Percentiles rank a stretch among this genome's conserved stretches.
phyloP scores from a whole-genome alignment of 1,284 basidiomycete species.

The Papiliotrema laurentii region DNA sequence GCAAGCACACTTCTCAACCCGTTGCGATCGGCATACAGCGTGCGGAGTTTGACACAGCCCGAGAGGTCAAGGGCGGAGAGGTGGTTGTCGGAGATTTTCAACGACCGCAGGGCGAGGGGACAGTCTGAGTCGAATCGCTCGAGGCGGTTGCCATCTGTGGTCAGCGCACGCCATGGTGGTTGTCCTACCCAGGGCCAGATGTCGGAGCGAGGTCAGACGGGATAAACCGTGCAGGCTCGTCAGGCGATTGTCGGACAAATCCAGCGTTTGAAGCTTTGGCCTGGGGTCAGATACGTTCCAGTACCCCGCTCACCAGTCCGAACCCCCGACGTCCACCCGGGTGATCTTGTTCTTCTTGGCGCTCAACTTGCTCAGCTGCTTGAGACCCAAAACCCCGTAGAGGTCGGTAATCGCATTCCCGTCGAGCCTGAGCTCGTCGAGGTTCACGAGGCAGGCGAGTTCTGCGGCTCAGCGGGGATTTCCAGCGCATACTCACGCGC shows the following conservation, averaged over 20 bases:
- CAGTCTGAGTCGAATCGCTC: slow-evolving; percentile 18
- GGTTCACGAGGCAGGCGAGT: slow-evolving; percentile 72
- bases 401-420: slow-evolving; percentile 71
- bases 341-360: slow-evolving; percentile 70
- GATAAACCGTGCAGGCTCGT: slow-evolving; percentile 59
- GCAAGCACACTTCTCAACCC: slow-evolving; percentile 54
- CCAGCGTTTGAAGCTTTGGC: slow-evolving; percentile 70
- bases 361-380: slow-evolving; percentile 76
- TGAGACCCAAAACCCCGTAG: slow-evolving; percentile 73
- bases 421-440: slow-evolving; percentile 85
- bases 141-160: slow-evolving; percentile 65
- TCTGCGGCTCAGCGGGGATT: slow-evolving; percentile 52
- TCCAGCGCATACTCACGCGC: slow-evolving; percentile 59
- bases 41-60: slow-evolving; percentile 69
- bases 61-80: slow-evolving; percentile 66
- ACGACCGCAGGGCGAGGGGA: slow-evolving; percentile 72
- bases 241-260: slow-evolving; percentile 72
- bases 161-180: background rate
- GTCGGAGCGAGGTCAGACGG: slow-evolving; percentile 60
- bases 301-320: slow-evolving; percentile 58
- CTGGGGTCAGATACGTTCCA: slow-evolving; percentile 3
- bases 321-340: slow-evolving; percentile 59
- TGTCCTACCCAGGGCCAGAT: slow-evolving; percentile 75
- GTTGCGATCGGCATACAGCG: slow-evolving; percentile 90
- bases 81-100: slow-evolving; percentile 79